Evolutionary conservation across 2,329 filamentous ascomycete genomes (phyloP).

Genomic region (Pseudogymnoascus sp.): DNA sequence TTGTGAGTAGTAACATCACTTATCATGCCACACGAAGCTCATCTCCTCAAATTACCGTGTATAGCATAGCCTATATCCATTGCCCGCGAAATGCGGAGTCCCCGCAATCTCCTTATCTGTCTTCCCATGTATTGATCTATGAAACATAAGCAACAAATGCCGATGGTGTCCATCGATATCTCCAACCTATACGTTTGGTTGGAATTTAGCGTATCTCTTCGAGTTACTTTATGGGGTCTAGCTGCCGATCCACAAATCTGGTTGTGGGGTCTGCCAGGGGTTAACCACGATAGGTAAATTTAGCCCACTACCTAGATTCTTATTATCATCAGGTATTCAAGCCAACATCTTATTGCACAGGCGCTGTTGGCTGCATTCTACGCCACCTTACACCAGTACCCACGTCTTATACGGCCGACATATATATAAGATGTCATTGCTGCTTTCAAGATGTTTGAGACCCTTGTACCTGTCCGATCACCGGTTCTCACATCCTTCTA

Average conservation of each 20-base stretch:
- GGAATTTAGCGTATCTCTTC: neutral
- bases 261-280: neutral
- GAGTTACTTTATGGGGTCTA: neutral
- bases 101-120: conserved; percentile 1
- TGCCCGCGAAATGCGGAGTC: neutral
- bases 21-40: neutral
- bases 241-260: neutral
- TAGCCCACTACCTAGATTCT: neutral
- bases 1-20: neutral
- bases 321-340: neutral
- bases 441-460: neutral
- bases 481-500: neutral
- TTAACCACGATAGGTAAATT: neutral
- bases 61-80: neutral
- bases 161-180: neutral
- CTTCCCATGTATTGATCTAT: neutral
- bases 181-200: neutral
- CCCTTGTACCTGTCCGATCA: neutral
- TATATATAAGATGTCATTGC: neutral
- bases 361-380: neutral
- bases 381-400: neutral
- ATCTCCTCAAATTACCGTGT: neutral
- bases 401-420: neutral
- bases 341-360: neutral
- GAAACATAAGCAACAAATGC: neutral